Conservation (phyloP, 2,329 filamentous ascomycete genomes). For the Chalaropsis ovoidea region DNA sequence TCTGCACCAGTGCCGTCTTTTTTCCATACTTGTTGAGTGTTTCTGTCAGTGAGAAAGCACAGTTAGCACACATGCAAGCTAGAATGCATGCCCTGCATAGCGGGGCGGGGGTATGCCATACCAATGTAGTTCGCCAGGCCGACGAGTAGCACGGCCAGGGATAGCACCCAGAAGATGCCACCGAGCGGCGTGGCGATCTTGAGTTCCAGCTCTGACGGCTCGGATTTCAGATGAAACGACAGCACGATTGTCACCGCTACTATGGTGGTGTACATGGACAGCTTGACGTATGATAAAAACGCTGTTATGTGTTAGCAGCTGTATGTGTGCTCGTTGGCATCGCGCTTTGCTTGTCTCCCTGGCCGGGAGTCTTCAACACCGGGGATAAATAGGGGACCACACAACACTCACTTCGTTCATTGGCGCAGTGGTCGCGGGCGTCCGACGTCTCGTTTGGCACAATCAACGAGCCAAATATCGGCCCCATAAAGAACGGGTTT, state of each 20-base stretch:
- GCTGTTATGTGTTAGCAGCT: slow-evolving; percentile 33
- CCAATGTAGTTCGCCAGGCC: slow-evolving; percentile 83
- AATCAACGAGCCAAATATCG: slow-evolving; percentile 55
- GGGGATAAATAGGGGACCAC: not conserved
- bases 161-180: slow-evolving; percentile 75
- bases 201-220: slow-evolving; percentile 60
- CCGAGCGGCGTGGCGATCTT: slow-evolving; percentile 75
- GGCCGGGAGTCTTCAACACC: not conserved
- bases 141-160: slow-evolving; percentile 62
- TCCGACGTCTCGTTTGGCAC: slow-evolving; percentile 67
- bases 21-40: slow-evolving; percentile 71
- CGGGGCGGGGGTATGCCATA: slow-evolving; percentile 33
- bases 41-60: slow-evolving; percentile 34
- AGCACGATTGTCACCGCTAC: slow-evolving; percentile 83
- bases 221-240: slow-evolving; percentile 77
- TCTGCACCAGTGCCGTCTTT: slow-evolving; percentile 75
- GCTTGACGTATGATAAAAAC: slow-evolving; percentile 83
- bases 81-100: not conserved
- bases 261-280: slow-evolving; percentile 82
- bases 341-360: not conserved
- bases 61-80: not conserved
- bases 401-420: slow-evolving; percentile 52
- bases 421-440: slow-evolving; percentile 67
- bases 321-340: not conserved
- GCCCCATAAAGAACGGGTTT: slow-evolving; percentile 46